These are phyloP conservation scores for Thalassiosira hispida DNA, from an alignment of 352 stramenopile genomes.

Conservation along the genomic window DNA sequence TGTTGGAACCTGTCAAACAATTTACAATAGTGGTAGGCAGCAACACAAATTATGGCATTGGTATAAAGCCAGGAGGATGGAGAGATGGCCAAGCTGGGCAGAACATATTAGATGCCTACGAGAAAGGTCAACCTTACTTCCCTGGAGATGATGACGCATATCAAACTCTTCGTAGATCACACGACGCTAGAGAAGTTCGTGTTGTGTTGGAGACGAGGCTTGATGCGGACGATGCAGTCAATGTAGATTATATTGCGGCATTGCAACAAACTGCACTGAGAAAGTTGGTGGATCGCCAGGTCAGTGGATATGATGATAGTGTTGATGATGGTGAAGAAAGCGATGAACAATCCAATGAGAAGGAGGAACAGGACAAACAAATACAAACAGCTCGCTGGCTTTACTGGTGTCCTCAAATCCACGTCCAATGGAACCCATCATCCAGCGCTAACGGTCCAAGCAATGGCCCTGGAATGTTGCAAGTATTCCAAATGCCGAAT, in stretches of 20 bases:
- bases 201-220: slow-evolving; percentile 55
- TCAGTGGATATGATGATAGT: slow-evolving; percentile 26
- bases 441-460: slow-evolving; percentile 23
- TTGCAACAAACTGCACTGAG: slow-evolving; percentile 39
- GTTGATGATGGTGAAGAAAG: slow-evolving; percentile 6
- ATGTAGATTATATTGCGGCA: slow-evolving; percentile 35
- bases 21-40: slow-evolving; percentile 45
- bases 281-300: slow-evolving; percentile 22
- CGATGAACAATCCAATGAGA: neutral
- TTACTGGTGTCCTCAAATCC: slow-evolving; percentile 52
- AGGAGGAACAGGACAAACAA: slow-evolving; percentile 2
- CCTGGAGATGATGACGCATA: slow-evolving; percentile 13
- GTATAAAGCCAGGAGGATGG: slow-evolving; percentile 45
- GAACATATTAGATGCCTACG: slow-evolving; percentile 36
- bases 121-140: slow-evolving; percentile 30
- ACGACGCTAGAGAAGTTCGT: slow-evolving; percentile 38
- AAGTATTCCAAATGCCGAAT: slow-evolving; percentile 23
- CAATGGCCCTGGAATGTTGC: slow-evolving; percentile 38
- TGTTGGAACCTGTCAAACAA: slow-evolving; percentile 36
- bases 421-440: slow-evolving; percentile 50
- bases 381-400: slow-evolving; percentile 44
- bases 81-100: slow-evolving; percentile 35
- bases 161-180: slow-evolving; percentile 30
- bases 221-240: slow-evolving; percentile 53
- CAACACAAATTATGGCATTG: slow-evolving; percentile 50